Base-by-base conservation (phyloP, 495 filamentous ascomycete genomes). In the Podospora conica region DNA sequence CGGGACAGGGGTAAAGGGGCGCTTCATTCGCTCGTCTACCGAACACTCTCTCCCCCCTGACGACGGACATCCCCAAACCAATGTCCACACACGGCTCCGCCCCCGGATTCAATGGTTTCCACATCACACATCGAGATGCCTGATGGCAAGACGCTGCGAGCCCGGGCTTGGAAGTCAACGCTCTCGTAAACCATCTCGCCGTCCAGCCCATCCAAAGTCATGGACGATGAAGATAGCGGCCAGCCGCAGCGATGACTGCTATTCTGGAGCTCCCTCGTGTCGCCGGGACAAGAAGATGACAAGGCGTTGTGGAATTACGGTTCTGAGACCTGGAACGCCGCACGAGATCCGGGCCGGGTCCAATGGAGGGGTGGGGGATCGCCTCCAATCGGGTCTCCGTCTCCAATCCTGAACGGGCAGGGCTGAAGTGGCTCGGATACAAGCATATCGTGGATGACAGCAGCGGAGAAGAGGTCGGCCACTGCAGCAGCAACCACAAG, bases 51-150 rank as follows among this genome's bases (percentile, higher is more conserved):
- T 48, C 40, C 40, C 29, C 29, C 40, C 40, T 48, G 11, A 25
- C 57, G 33, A 61, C 74, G 74, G 74, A 75, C 74, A 75, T 75
- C 74, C 74, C 74, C 74, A 74, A 73, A 24, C 27, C 59, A 68
- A 74, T 73, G 66, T 73, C 73, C 70, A 71, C 27, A 66, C 23
- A 29, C 18, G n/a, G 24, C 64, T 60, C 53, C 40, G 57, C 65
- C 64, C 69, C 40, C 40, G n/a, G 40, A 48, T 48, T 48, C 40
- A 48, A n/a, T 48, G 15, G 40, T 48, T 48, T 48, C 33, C 66
- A 56, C 61, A 62, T n/a, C 48, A 55, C 21, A n/a, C n/a, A 64
- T 29, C 57, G 64, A 60, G 58, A 48, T 65, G 57, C 31, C 64
- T 27, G 21, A 21, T 9, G 9, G 23, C 54, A 21, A 57, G 11